phyloP scores from a whole-genome alignment of 129 eudicot species.

The Tagetes erecta region DNA sequence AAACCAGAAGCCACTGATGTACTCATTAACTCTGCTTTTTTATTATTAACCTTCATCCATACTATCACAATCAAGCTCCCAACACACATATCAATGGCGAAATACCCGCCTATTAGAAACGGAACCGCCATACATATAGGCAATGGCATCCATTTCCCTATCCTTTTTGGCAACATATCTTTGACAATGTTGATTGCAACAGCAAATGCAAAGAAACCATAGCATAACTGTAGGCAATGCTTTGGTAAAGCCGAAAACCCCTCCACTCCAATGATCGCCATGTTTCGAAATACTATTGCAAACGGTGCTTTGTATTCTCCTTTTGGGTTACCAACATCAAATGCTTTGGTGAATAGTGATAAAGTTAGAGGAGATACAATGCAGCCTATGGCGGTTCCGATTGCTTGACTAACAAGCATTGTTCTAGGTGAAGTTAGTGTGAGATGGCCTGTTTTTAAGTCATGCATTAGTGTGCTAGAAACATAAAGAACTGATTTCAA shows the following conservation, averaged over 20 bases:
- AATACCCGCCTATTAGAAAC: slow-evolving; percentile 68
- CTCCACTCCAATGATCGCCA: slow-evolving; percentile 74
- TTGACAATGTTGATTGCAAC: slow-evolving; percentile 54
- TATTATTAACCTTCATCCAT: slow-evolving; percentile 54
- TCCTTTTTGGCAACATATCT: slow-evolving; percentile 50
- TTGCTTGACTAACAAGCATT: slow-evolving; percentile 74
- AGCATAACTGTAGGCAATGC: slow-evolving; percentile 70
- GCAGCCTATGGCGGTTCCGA: slow-evolving; percentile 80
- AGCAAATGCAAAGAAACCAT: slow-evolving; percentile 59
- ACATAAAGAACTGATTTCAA: slow-evolving; percentile 59
- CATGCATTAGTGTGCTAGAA: slow-evolving; percentile 82
- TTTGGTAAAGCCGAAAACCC: slow-evolving; percentile 73
- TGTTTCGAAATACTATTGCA: slow-evolving; percentile 71
- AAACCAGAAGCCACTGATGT: slow-evolving; percentile 93
- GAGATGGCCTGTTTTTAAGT: slow-evolving; percentile 80
- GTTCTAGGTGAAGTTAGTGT: slow-evolving; percentile 79
- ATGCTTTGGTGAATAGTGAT: slow-evolving; percentile 60
- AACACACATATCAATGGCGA: slow-evolving; percentile 75
- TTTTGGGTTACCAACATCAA: slow-evolving; percentile 69
- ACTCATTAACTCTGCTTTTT: slow-evolving; percentile 62
- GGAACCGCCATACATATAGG: slow-evolving; percentile 92
- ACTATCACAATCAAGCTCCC: slow-evolving; percentile 69
- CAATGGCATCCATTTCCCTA: slow-evolving; percentile 80
- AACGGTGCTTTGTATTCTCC: slow-evolving; percentile 88
- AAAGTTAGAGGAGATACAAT: slow-evolving; percentile 61